Conservation (phyloP, 2,329 filamentous ascomycete genomes). For the Septoria petroselini region DNA sequence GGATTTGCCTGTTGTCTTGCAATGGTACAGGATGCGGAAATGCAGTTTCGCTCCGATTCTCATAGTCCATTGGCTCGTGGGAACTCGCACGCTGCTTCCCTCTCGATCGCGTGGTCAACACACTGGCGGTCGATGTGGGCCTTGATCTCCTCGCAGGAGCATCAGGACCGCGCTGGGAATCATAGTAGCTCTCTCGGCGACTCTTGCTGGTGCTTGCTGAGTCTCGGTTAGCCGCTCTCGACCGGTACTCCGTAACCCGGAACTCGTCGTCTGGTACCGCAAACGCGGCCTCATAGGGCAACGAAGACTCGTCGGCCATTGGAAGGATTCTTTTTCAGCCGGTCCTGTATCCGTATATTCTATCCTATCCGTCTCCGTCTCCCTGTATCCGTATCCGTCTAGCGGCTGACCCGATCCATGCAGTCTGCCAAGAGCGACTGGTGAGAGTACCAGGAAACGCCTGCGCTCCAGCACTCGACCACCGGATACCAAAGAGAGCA, state of each 20-base stretch:
- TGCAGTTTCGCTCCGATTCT: slow-evolving; percentile 24
- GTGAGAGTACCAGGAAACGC: not conserved
- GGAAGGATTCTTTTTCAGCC: not conserved
- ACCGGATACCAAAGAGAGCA: not conserved
- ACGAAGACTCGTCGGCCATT: not conserved
- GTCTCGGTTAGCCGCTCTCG: slow-evolving; percentile 4
- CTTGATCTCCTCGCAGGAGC: slow-evolving; percentile 13
- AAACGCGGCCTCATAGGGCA: slow-evolving; percentile 9
- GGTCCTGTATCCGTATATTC: not conserved
- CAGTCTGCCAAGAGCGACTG: too few species aligned
- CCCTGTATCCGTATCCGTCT: too few species aligned
- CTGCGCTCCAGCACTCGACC: not conserved
- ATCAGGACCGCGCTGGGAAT: slow-evolving; percentile 25
- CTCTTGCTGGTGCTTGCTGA: slow-evolving; percentile 26
- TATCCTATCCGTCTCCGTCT: too few species aligned
- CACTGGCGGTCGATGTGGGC: slow-evolving; percentile 22
- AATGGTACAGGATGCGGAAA: slow-evolving; percentile 19
- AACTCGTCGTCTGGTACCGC: slow-evolving; percentile 9
- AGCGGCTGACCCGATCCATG: too few species aligned
- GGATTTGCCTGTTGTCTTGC: slow-evolving; percentile 9
- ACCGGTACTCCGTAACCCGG: not conserved
- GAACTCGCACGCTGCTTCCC: slow-evolving; percentile 27
- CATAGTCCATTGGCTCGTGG: slow-evolving; percentile 24
- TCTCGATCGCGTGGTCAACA: slow-evolving; percentile 14
- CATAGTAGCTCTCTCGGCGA: slow-evolving; percentile 28